Percentiles rank a stretch among this genome's conserved stretches.
These are phyloP conservation scores for Kluyveromyces sp. DNA, from an alignment of 1,139 yeast species.

Conservation along the genomic window DNA sequence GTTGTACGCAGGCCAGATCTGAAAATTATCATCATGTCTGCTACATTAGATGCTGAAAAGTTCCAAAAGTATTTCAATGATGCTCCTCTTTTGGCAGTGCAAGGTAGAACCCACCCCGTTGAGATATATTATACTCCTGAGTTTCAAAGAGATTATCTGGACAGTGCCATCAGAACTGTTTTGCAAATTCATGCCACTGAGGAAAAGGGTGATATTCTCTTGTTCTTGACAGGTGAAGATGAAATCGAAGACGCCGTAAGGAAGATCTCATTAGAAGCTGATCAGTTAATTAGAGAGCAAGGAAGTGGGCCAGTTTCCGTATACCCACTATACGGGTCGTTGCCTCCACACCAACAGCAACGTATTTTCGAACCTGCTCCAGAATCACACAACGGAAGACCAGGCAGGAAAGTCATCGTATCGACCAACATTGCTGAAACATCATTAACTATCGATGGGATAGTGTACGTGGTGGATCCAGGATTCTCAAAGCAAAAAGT, in stretches of 20 bases:
- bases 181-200: conserved; percentile 95
- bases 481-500: conserved; percentile 96
- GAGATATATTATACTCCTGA: conserved; percentile 96
- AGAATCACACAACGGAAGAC: conserved; percentile 56
- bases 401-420: conserved; percentile 88
- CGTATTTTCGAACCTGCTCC: conserved; percentile 87
- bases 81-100: conserved; percentile 93
- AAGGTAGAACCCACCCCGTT: conserved; percentile 97
- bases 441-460: conserved; percentile 94
- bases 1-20: conserved; percentile 75
- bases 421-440: conserved; percentile 99
- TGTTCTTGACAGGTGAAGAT: conserved; percentile 94
- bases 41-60: conserved; percentile 95
- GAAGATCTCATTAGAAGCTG: conserved; percentile 79
- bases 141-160: conserved; percentile 88
- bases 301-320: conserved; percentile 84
- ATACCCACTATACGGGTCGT: conserved; percentile 90
- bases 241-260: conserved; percentile 97
- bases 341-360: conserved; percentile 94
- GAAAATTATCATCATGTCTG: conserved; percentile 93
- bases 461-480: conserved; percentile 95
- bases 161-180: conserved; percentile 90
- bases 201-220: conserved; percentile 82
- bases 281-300: conserved; percentile 79
- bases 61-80: conserved; percentile 83